Evolutionary conservation across 2,329 filamentous ascomycete genomes (phyloP).

Genomic region (Daldinia eschscholtzii): DNA sequence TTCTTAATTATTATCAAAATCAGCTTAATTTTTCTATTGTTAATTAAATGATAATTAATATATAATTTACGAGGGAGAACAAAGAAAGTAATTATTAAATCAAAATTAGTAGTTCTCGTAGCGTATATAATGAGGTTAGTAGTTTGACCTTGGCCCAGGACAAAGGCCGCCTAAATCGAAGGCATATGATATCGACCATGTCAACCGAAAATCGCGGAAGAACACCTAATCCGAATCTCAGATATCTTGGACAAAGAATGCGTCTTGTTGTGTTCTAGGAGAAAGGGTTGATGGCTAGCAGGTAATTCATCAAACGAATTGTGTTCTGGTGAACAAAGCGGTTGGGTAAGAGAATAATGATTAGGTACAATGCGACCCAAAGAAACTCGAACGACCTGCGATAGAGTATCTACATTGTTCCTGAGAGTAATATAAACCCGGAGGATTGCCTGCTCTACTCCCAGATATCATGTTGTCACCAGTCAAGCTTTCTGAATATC

Average conservation of each 20-base stretch:
- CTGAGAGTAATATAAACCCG: background rate
- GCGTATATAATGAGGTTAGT: conserved; percentile 1
- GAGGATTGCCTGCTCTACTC: background rate
- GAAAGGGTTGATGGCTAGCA: background rate
- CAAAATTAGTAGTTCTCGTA: background rate
- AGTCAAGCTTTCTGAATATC: background rate
- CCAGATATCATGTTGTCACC: background rate
- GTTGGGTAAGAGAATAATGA: background rate
- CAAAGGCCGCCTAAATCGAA: background rate
- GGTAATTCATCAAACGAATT: background rate
- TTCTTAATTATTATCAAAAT: background rate
- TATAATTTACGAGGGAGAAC: background rate
- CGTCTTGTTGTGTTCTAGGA: background rate
- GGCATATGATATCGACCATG: background rate
- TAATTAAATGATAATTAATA: background rate
- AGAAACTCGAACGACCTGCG: background rate
- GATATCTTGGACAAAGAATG: background rate
- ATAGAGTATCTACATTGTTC: background rate
- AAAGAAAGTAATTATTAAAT: background rate
- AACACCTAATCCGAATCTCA: background rate
- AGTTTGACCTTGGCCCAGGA: background rate
- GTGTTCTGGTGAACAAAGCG: background rate
- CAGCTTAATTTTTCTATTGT: background rate
- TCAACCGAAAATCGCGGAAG: background rate
- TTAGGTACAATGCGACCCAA: background rate